phyloP scores from a whole-genome alignment of 768 basidiomycete genomes.

The Trametes villosa region DNA sequence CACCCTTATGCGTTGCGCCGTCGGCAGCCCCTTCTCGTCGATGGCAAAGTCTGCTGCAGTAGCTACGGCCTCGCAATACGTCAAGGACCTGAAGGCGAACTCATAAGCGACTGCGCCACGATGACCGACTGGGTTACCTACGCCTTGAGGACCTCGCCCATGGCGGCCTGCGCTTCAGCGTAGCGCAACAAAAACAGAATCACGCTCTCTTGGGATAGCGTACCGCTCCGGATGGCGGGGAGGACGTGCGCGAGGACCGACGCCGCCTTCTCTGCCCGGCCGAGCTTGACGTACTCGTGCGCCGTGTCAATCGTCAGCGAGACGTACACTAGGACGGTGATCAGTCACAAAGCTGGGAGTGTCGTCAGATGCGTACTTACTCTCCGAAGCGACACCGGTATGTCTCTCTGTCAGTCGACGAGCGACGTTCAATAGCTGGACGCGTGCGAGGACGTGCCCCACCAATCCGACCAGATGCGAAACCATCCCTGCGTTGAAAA shows the following conservation, averaged over 20 bases:
- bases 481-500: conserved; percentile 56
- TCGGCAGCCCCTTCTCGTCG: conserved; percentile 53
- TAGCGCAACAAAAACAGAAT: conserved; percentile 64
- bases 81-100: conserved; percentile 38
- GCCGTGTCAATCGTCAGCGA: conserved; percentile 70
- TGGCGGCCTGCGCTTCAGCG: conserved; percentile 64
- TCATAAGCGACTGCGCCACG: background rate
- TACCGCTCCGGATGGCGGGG: conserved; percentile 46
- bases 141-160: conserved; percentile 67
- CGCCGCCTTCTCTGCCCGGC: conserved; percentile 70
- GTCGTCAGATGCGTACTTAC: conserved; percentile 27
- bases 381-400: conserved; percentile 33
- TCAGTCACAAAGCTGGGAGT: conserved; percentile 37
- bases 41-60: conserved; percentile 46
- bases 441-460: conserved; percentile 64
- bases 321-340: conserved; percentile 52
- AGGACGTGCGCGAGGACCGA: conserved; percentile 65
- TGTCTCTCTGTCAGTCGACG: conserved; percentile 62
- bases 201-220: conserved; percentile 55
- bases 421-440: conserved; percentile 68
- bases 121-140: conserved; percentile 38
- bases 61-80: conserved; percentile 64
- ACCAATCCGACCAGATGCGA: conserved; percentile 70
- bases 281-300: conserved; percentile 77
- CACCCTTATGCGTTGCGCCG: conserved; percentile 58